Evolutionary conservation across 1,284 basidiomycete genomes (phyloP), one percentile per base, ranked within the genome.

Genomic region (Fomitopsis pinicola): DNA sequence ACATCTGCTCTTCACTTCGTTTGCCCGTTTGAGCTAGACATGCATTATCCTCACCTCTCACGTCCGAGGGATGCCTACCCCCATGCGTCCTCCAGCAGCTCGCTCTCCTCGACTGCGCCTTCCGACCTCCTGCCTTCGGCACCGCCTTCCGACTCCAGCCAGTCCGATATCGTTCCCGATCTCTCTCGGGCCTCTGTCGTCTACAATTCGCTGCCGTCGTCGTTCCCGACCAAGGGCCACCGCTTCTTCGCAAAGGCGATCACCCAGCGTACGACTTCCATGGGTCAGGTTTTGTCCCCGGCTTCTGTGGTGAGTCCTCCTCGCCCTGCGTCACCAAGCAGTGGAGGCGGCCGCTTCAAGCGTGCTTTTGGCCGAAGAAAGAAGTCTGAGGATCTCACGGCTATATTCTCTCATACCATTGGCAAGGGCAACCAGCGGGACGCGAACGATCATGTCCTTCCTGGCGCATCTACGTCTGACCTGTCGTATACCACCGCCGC

Each of bases 291-390:
- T 54, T 61, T 63, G 46, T 68, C 69, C 14, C 65, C 68, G n/a
- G 58, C 67, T 10, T 60, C 62, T 35, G 58, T 66, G 35, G 59
- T 62, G 40, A 54, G 66, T 4, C 61, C 63, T 15, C 64, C 67
- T 4, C 64, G 69, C 5, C 68, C 67, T 7, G 59, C 66, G 12
- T 79, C 58, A 77, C 81, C 59, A 72, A 54, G 73, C 50, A 70
- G 77, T 38, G 72, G 81, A 35, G 82, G 84, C 35, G 76, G 75
- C 66, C 83, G 81, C 69, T 74, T 91, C 62, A 86, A 84, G 67
- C 86, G 87, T 60, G 87, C 83, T 19, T 86, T 74, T 46, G 79
- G 75, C 9, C 81, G 87, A 54, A 79, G 85, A 67, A 90, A 87
- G 77, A 87, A 85, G 71, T 82, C 85, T 9, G 84, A 87, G 67